Percentiles rank a stretch among this genome's conserved stretches.
Evolutionary conservation across 1,284 basidiomycete genomes (phyloP).

Genomic region (Entoloma clypeatum): DNA sequence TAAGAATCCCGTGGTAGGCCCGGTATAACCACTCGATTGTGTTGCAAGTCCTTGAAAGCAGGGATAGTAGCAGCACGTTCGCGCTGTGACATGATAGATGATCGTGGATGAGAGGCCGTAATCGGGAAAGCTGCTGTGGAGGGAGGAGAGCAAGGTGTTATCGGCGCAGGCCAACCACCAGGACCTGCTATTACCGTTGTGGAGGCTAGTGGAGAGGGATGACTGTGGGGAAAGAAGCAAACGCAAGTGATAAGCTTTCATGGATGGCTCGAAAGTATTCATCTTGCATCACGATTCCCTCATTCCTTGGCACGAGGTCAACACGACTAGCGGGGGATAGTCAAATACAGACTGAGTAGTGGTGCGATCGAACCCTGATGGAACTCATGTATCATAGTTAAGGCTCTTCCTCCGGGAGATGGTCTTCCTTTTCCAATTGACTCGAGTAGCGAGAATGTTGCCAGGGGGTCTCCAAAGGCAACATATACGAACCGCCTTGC

Average conservation of each 20-base stretch:
- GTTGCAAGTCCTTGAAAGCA: constrained; percentile 6
- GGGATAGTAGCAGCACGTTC: too few relatives aligned
- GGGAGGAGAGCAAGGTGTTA: constrained; percentile 2
- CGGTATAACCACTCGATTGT: constrained; percentile 17
- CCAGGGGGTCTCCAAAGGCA: too few relatives aligned
- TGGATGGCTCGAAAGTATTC: constrained; percentile 10
- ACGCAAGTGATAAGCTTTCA: constrained; percentile 8
- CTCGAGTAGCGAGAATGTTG: too few relatives aligned
- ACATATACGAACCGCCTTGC: too few relatives aligned
- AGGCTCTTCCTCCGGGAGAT: too few relatives aligned
- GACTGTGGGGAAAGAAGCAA: constrained; percentile 16
- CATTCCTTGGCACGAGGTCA: constrained; percentile 17
- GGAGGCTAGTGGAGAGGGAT: constrained; percentile 10
- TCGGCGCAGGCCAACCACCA: constrained; percentile 1
- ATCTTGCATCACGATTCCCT: constrained; percentile 16
- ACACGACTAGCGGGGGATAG: constrained; percentile 4
- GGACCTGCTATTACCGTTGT: constrained; percentile 11
- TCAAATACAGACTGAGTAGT: too few relatives aligned
- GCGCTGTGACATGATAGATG: too few relatives aligned
- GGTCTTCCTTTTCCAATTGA: too few relatives aligned
- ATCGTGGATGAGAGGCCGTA: constrained; percentile 10
- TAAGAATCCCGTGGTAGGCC: constrained; percentile 23
- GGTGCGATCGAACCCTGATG: background rate
- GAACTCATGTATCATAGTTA: too few relatives aligned
- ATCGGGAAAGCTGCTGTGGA: constrained; percentile 8